phyloP scores from a whole-genome alignment of 2,329 filamentous ascomycete genomes.

The Dactylonectria estremocensis region DNA sequence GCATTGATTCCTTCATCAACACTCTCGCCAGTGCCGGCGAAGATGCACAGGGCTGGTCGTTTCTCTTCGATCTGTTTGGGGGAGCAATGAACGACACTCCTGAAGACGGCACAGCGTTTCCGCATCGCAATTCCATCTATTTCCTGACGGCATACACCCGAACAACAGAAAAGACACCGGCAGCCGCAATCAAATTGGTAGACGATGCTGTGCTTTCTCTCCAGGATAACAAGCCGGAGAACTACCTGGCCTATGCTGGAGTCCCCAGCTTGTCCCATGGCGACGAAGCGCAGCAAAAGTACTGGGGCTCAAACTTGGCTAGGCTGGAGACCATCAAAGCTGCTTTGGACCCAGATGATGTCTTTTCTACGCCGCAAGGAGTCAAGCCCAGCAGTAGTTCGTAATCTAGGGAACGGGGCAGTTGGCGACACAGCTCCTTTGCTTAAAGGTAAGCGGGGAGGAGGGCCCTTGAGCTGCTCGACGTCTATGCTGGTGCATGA shows the following conservation, averaged over 20 bases:
- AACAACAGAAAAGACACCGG: background rate
- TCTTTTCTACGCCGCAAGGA: slow-evolving; percentile 12
- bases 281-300: slow-evolving; percentile 10
- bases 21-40: background rate
- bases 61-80: slow-evolving; percentile 12
- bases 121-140: slow-evolving; percentile 7
- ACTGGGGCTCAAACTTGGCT: slow-evolving; percentile 15
- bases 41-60: slow-evolving; percentile 9
- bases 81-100: background rate
- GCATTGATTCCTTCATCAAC: slow-evolving; percentile 5
- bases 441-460: background rate
- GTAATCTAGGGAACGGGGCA: background rate
- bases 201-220: slow-evolving; percentile 3
- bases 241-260: slow-evolving; percentile 11
- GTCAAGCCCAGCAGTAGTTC: slow-evolving; percentile 5
- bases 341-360: slow-evolving; percentile 8
- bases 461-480: too few species aligned
- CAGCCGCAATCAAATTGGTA: slow-evolving; percentile 2
- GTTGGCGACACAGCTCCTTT: background rate
- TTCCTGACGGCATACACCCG: slow-evolving; percentile 6
- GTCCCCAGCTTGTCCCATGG: slow-evolving; percentile 2
- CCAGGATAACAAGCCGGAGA: slow-evolving; percentile 16
- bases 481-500: too few species aligned
- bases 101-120: background rate
- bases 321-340: slow-evolving; percentile 12